Conservation (phyloP, 1,284 basidiomycete species). For the Moesziomyces aphidis region DNA sequence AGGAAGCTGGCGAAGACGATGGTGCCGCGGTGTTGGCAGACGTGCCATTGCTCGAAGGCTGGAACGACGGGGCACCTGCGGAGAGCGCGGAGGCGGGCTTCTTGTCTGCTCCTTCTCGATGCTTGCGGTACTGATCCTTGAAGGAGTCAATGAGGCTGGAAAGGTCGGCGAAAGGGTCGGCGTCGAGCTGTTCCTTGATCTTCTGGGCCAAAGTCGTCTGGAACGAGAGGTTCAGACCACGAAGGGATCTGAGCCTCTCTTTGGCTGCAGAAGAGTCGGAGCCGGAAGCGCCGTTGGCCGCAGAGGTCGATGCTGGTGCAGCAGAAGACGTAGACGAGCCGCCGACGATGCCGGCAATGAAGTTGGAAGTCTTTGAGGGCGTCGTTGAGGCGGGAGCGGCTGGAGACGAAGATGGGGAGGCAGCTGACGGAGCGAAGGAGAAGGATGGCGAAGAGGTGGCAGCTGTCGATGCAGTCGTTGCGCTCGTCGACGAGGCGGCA, state of each 20-base stretch:
- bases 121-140: slow-evolving; percentile 37
- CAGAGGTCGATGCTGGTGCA: slow-evolving; percentile 3
- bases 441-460: slow-evolving; percentile 18
- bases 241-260: slow-evolving; percentile 28
- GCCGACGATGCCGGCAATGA: slow-evolving; percentile 13
- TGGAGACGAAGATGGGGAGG: slow-evolving; percentile 5
- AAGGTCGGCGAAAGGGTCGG: slow-evolving; percentile 42
- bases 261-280: slow-evolving; percentile 10
- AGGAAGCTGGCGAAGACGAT: slow-evolving; percentile 2
- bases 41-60: slow-evolving; percentile 22
- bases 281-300: slow-evolving; percentile 5
- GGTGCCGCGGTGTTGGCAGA: slow-evolving; percentile 4
- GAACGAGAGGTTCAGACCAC: slow-evolving; percentile 36
- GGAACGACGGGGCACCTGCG: slow-evolving; percentile 11
- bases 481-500: slow-evolving; percentile 9
- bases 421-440: slow-evolving; percentile 1
- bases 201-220: slow-evolving; percentile 26
- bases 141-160: slow-evolving; percentile 23
- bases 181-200: slow-evolving; percentile 36
- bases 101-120: slow-evolving; percentile 16
- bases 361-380: slow-evolving; percentile 21
- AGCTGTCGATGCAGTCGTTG: slow-evolving; percentile 7
- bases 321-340: slow-evolving; percentile 11
- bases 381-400: slow-evolving; percentile 10
- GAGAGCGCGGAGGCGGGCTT: slow-evolving; percentile 2